A percentile compares a stretch with the other conserved stretches of the same genome.
phyloP scores from a whole-genome alignment of 768 basidiomycete species.

The Lentinula boryana region DNA sequence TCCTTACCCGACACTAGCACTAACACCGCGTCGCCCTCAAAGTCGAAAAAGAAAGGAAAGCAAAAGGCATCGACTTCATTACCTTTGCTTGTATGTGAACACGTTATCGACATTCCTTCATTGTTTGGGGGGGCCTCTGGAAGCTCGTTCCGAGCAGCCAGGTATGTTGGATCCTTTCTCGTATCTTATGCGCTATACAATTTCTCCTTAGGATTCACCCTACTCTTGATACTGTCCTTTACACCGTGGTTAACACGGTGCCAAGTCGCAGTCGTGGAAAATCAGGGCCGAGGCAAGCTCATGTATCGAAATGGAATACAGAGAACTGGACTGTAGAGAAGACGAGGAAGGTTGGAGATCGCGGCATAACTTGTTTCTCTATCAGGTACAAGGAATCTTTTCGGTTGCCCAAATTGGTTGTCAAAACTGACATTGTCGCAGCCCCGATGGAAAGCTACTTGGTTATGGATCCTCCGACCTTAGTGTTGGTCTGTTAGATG shows the following conservation, averaged over 20 bases:
- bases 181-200: neutral
- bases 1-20: slow-evolving; percentile 33
- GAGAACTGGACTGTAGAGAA: slow-evolving; percentile 62
- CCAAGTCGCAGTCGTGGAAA: slow-evolving; percentile 56
- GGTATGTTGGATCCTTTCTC: slow-evolving; percentile 23
- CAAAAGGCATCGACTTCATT: slow-evolving; percentile 25
- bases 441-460: slow-evolving; percentile 74
- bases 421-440: slow-evolving; percentile 22
- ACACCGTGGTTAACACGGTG: slow-evolving; percentile 66
- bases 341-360: slow-evolving; percentile 68
- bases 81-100: slow-evolving; percentile 32
- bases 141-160: slow-evolving; percentile 61
- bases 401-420: slow-evolving; percentile 1
- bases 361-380: slow-evolving; percentile 83
- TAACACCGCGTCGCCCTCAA: slow-evolving; percentile 14
- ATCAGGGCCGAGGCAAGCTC: slow-evolving; percentile 51
- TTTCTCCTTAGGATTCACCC: neutral
- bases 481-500: slow-evolving; percentile 79
- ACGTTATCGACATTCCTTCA: slow-evolving; percentile 49
- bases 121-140: slow-evolving; percentile 37
- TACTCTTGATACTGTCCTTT: slow-evolving; percentile 37
- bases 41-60: slow-evolving; percentile 38
- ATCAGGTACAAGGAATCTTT: slow-evolving; percentile 54
- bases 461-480: slow-evolving; percentile 87
- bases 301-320: slow-evolving; percentile 69